Evolutionary conservation across 1,284 basidiomycete genomes (phyloP), one percentile per base, ranked within the genome.

Genomic region (Trichosporon coremiiforme): DNA sequence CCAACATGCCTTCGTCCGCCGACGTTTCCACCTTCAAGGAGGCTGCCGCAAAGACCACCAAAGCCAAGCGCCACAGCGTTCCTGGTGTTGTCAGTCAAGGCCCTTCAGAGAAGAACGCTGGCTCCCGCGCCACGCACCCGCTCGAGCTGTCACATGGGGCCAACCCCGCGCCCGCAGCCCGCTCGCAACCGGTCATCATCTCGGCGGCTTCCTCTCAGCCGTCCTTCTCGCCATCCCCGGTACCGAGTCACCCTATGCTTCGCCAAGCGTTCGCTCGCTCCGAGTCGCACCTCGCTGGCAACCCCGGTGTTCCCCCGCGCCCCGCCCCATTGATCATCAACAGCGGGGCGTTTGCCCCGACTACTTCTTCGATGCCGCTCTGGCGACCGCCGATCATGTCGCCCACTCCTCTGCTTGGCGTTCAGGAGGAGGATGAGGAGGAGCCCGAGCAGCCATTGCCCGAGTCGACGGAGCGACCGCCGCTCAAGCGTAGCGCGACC

Each of bases 401-500:
- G 22, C 72, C 72, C 3, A 71, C 70, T 0, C 68, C 72, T 2
- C 47, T 73, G 25, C 64, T 71, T 13, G 68, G 69, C 9, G 72
- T 73, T 7, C 62, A 71, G 53, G 72, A 73, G 50, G 72, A 73
- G 62, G 72, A 73, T 29, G 72, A 73, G 62, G 70, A 71, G 33
- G 72, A 73, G n/a, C 38, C 38, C 0, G 64, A 68, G 17, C 22
- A 41, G 13, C 22, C 33, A 0, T n/a, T 45, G 33, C 65, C 67
- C 12, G 72, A 71, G 29, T 64, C 55, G 0, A 41, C 67, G 0
- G 63, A 64, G 9, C 68, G 68, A 1, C 66, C 70, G 5, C 29
- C 50, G 0, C 70, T 73, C 15, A 68, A 73, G 70, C 70, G 72
- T 10, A 68, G 65, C 4, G 72, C 72, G 1, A 73, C 72, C 12